These are phyloP conservation scores for Fagus sylvatica DNA, from an alignment of 306 rosid species.

Conservation along the genomic window DNA sequence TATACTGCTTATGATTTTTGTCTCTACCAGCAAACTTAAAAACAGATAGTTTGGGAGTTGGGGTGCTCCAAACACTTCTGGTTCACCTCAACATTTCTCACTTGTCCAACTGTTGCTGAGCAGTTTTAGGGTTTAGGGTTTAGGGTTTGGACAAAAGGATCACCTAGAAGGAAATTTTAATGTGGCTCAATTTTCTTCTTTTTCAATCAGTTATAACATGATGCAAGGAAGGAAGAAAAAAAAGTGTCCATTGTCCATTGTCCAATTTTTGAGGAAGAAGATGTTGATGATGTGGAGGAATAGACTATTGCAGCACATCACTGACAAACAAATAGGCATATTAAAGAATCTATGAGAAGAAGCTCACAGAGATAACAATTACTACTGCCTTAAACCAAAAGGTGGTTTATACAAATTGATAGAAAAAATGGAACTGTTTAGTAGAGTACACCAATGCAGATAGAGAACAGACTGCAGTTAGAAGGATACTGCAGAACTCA, in stretches of 20 bases:
- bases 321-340: no score
- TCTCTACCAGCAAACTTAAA: not conserved
- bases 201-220: not conserved
- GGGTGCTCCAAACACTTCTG: not conserved
- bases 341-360: not conserved
- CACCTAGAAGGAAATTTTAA: not conserved
- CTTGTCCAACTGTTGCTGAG: not conserved
- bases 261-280: not conserved
- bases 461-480: not conserved
- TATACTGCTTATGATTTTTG: not conserved
- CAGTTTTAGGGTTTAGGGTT: not conserved
- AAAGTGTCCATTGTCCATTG: not conserved
- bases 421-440: not conserved
- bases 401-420: not conserved
- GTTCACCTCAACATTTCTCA: conserved; percentile 14
- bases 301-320: no score
- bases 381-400: not conserved
- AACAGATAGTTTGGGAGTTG: not conserved
- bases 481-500: not conserved
- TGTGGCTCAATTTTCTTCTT: not conserved
- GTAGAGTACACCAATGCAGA: not conserved
- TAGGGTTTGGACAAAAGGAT: not conserved
- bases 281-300: not conserved
- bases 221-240: not conserved
- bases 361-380: not conserved